phyloP scores from a whole-genome alignment of 441 rosid genomes.

The Eruca vesicaria region DNA sequence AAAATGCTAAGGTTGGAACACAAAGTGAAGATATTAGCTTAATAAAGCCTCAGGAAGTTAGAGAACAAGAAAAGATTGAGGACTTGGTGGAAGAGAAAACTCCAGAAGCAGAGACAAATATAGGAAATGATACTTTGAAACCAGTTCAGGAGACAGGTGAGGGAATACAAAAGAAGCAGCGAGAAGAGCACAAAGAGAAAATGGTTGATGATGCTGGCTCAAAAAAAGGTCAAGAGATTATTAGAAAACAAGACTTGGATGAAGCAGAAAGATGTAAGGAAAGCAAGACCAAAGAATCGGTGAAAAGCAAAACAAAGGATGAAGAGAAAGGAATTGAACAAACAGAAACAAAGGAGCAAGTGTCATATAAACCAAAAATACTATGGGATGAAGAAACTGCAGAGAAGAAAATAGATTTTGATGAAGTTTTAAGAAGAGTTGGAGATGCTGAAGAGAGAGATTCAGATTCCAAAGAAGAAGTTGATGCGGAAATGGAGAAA shows the following conservation, averaged over 20 bases:
- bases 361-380: conserved; percentile 5
- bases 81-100: too few species aligned
- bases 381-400: background rate
- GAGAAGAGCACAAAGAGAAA: background rate
- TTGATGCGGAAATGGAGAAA: background rate
- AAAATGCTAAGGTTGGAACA: background rate
- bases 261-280: background rate
- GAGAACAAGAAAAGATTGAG: too few species aligned
- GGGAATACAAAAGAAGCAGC: background rate
- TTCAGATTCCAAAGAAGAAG: conserved; percentile 10
- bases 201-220: background rate
- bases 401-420: conserved; percentile 6
- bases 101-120: conserved; percentile 21
- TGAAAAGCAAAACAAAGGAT: conserved; percentile 11
- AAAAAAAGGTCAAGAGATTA: conserved; percentile 6
- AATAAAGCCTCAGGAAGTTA: background rate
- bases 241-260: conserved; percentile 2
- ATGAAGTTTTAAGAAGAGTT: background rate
- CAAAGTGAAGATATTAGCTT: background rate
- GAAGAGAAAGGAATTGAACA: background rate
- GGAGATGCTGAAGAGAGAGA: background rate
- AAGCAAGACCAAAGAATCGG: background rate
- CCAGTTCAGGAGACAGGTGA: conserved; percentile 5
- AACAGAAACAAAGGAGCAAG: conserved; percentile 16
- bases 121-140: background rate